Evolutionary conservation across 176 grass and related monocot genomes (phyloP), one percentile per base, ranked within the genome.

Genomic region (Thinopyrum elongatum): DNA sequence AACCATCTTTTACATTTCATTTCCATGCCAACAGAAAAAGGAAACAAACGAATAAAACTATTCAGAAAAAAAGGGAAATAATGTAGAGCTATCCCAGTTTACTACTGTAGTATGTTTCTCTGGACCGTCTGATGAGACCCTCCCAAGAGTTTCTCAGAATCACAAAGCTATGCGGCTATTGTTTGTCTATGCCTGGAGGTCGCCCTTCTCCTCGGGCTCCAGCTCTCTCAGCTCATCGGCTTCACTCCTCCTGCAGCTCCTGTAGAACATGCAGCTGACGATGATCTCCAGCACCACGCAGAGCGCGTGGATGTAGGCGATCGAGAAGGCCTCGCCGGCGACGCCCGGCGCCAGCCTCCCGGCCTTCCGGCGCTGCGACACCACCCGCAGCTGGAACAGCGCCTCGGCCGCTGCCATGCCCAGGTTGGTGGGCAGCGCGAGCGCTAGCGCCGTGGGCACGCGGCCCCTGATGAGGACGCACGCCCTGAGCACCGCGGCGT

Each of bases 241-340:
- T 0, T 92, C 90, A 5, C 75, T 87, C 65, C 44, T 78, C 49
- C 41, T 84, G 76, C 92, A 96, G 44, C 75, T 93, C 76, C 53
- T 9, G 87, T 88, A 99, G 47, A 91, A 99, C 47, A 94, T 83
- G 80, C 90, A 96, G 75, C 76, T 93, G 17, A 94, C 85, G 79
- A 99, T 87, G 51, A 94, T 92, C 90, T 99, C 97, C n/a, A 99
- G 74, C 28, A 96, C 94, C 13, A 94, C 78, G 57, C 93, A 86
- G 46, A 99, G 36, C 4, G 92, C 85, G 74, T 99, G 88, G 75
- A 99, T 88, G 73, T 96, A 99, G 0, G 88, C 89, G 69, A 99
- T 90, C 1, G 92, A 94, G 87, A 94, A 91, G 14, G 92, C 92
- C 89, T 99, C 97, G 64, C 92, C 93, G 62, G 95, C 82, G 62